phyloP scores from a whole-genome alignment of 805 yeast genomes.

The Metschnikowia santaceciliae region DNA sequence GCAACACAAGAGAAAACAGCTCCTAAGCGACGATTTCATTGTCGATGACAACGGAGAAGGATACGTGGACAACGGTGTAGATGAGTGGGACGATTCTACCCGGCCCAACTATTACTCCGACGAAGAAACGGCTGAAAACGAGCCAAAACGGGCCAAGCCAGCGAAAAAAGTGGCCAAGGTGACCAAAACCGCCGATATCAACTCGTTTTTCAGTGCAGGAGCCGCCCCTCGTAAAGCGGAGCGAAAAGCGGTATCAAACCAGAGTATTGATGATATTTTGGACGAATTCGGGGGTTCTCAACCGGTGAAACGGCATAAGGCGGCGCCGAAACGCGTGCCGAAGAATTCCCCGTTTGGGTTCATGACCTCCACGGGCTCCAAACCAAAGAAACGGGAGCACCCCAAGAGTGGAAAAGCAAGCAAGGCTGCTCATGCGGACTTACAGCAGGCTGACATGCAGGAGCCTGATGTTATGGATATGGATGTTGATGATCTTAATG shows the following conservation, averaged over 20 bases:
- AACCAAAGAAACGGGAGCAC: conserved; percentile 2
- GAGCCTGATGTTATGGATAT: neutral
- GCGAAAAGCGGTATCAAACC: conserved; percentile 20
- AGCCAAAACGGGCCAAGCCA: conserved; percentile 21
- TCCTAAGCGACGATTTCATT: conserved; percentile 87
- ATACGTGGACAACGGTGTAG: conserved; percentile 88
- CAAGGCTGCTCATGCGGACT: neutral
- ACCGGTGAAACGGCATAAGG: conserved; percentile 11
- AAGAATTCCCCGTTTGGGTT: conserved; percentile 31
- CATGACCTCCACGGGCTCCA: conserved; percentile 23
- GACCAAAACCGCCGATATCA: conserved; percentile 45
- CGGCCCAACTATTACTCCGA: conserved; percentile 54
- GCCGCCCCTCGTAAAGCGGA: conserved; percentile 6
- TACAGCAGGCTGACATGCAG: neutral
- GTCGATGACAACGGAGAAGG: conserved; percentile 94
- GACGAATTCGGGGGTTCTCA: conserved; percentile 16
- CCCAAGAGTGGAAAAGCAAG: neutral
- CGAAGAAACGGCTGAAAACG: conserved; percentile 42
- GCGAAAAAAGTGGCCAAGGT: conserved; percentile 36
- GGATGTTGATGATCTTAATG: neutral
- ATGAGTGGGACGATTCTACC: conserved; percentile 71
- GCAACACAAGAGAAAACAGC: conserved; percentile 70
- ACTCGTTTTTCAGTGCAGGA: conserved; percentile 45
- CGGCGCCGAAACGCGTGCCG: conserved; percentile 25
- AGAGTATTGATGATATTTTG: conserved; percentile 18